A percentile compares a stretch with the other conserved stretches of the same genome.
Evolutionary conservation across 1,284 basidiomycete species (phyloP).

Genomic region (Amylostereum areolatum): DNA sequence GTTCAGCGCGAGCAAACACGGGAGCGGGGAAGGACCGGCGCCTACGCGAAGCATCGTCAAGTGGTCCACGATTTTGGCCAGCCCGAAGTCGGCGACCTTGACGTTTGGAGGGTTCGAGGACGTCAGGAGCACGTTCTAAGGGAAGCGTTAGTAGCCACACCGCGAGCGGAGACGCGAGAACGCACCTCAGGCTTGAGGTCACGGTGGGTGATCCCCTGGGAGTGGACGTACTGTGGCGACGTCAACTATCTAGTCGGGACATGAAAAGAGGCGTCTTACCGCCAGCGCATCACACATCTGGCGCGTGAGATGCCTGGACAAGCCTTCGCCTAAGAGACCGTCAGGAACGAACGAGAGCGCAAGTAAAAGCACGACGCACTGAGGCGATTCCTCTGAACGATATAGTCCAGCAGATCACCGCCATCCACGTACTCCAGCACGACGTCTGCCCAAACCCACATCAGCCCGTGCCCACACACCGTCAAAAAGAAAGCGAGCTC

Average conservation of each 20-base stretch:
- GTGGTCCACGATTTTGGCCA: conserved; percentile 82
- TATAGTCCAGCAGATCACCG: conserved; percentile 84
- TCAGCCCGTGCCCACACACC: no score
- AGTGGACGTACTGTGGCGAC: conserved; percentile 61
- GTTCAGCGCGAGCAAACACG: conserved; percentile 6
- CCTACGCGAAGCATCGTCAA: conserved; percentile 64
- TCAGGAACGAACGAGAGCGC: conserved; percentile 2
- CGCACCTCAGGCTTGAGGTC: conserved; percentile 86
- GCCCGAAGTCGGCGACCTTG: conserved; percentile 90
- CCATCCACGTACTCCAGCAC: conserved; percentile 80
- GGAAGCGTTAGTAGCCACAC: conserved; percentile 4
- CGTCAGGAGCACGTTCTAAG: conserved; percentile 70
- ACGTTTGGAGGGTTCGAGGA: conserved; percentile 55
- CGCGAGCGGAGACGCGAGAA: conserved; percentile 2
- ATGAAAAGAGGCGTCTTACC: conserved; percentile 29
- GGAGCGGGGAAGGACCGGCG: conserved; percentile 6
- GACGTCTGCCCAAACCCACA: conserved; percentile 40
- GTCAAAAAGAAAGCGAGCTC: no score
- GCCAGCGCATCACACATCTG: conserved; percentile 72
- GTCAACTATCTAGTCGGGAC: background rate
- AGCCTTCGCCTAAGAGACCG: conserved; percentile 43
- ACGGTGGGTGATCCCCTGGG: conserved; percentile 75
- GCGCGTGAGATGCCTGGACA: conserved; percentile 57
- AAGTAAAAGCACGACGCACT: conserved; percentile 34
- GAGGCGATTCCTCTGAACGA: conserved; percentile 52